phyloP scores from a whole-genome alignment of 768 basidiomycete genomes.

The Pleurotus tuber-regium region DNA sequence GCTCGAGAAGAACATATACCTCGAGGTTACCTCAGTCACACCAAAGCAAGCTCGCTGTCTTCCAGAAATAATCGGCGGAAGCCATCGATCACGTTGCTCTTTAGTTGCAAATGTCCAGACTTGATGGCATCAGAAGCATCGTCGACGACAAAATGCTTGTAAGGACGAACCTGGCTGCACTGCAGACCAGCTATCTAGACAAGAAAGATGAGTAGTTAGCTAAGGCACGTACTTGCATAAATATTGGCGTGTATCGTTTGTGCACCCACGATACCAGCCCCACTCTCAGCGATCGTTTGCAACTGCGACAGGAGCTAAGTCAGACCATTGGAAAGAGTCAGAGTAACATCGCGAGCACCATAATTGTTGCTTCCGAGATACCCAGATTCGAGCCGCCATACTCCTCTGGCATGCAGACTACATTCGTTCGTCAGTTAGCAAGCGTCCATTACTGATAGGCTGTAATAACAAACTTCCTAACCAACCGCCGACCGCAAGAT shows the following conservation, averaged over 20 bases:
- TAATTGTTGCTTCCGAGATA: conserved; percentile 18
- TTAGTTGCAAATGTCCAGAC: conserved; percentile 12
- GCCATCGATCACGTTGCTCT: conserved; percentile 6
- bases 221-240: conserved; percentile 15
- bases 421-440: background rate
- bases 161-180: conserved; percentile 5
- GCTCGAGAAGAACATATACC: too few species aligned
- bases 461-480: background rate
- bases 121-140: background rate
- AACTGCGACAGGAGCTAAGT: background rate
- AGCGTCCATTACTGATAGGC: background rate
- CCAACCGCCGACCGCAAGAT: conserved; percentile 6
- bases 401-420: conserved; percentile 13
- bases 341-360: conserved; percentile 6
- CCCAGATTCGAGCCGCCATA: conserved; percentile 17
- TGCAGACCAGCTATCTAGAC: background rate
- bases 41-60: conserved; percentile 17
- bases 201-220: background rate
- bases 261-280: conserved; percentile 18
- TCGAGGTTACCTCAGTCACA: conserved; percentile 13
- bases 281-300: conserved; percentile 18
- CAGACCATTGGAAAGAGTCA: background rate
- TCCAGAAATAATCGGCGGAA: conserved; percentile 12
- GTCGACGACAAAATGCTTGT: background rate
- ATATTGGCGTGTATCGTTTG: conserved; percentile 18